A percentile compares a stretch with the other conserved stretches of the same genome.
Evolutionary conservation across 202 grass and related monocot genomes (phyloP).

Genomic region (Dendrocalamus latiflorus): DNA sequence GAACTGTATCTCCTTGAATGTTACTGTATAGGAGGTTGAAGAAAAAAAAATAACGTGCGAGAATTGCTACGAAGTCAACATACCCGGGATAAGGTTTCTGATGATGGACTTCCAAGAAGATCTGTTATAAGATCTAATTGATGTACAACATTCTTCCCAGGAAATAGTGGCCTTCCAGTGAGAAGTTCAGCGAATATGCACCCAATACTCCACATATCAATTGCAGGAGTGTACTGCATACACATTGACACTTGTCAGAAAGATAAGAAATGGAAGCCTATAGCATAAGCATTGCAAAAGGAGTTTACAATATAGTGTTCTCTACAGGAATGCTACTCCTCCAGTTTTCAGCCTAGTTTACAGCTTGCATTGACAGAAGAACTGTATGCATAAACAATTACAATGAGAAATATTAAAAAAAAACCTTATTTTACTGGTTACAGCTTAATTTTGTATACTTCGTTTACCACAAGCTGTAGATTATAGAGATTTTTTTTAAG

Average conservation of each 20-base stretch:
- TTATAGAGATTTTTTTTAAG: neutral
- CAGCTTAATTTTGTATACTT: neutral
- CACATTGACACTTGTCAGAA: slow-evolving; percentile 30
- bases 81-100: slow-evolving; percentile 84
- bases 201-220: slow-evolving; percentile 99
- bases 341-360: neutral
- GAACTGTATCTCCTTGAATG: neutral
- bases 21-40: neutral
- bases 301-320: neutral
- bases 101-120: slow-evolving; percentile 86
- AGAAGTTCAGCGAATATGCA: slow-evolving; percentile 98
- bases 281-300: neutral
- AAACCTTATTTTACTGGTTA: neutral
- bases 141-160: slow-evolving; percentile 97
- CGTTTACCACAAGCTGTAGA: neutral
- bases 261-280: neutral
- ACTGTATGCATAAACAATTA: neutral
- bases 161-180: slow-evolving; percentile 84
- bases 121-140: slow-evolving; percentile 97
- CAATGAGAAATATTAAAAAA: neutral
- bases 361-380: slow-evolving; percentile 1
- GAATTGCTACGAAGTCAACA: slow-evolving; percentile 23
- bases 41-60: neutral
- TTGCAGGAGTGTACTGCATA: slow-evolving; percentile 88
- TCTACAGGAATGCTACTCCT: neutral